Base-by-base conservation (phyloP, 257 asterid species). In the Lycium ferocissimum region DNA sequence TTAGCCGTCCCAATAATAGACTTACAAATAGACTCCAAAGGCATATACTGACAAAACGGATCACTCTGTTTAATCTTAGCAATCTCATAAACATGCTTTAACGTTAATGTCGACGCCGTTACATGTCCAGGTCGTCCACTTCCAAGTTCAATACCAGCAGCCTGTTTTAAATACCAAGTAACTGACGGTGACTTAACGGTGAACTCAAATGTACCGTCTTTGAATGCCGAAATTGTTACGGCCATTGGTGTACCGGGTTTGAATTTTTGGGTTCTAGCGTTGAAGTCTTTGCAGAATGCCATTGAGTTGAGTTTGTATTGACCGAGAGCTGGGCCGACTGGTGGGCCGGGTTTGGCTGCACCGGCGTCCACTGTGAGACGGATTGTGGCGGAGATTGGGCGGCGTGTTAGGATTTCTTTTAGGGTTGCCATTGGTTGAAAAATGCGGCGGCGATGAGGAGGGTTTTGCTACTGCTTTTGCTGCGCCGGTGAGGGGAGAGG, bases 31-130 rank as follows among this genome's bases (percentile, higher is more conserved):
- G 97, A 89, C 84, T 94, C 99, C 83, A 94, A 88, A 26, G 97
- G 87, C 97, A 95, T 91, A 83, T 92, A 91, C 93, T 91, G 94
- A 82, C 98, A 94, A 82, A 67, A 93, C 0, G 95, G 97, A 80
- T 95, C 99, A 79, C 89, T 89, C 93, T 92, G 97, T 91, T 95
- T 95, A 85, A 95, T 88, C 92, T 95, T 95, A 2, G 99, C 97
- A 57, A 95, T 94, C 91, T 94, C 98, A 88, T 92, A 93, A n/a
- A 95, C 92, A 86, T 95, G 99, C 88, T 94, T 94, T 40, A 94
- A 80, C 65, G 92, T 92, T 83, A 95, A 35, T 10, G 91, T 85
- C 6, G 98, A 92, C 56, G 92, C 95, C 6, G 88, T 85, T 89
- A 91, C 94, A 91, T 95, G 98, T 22, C 97, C 95, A 0, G 98